Base-by-base conservation (phyloP, 2,329 filamentous ascomycete genomes). In the Podosphaera fusca region DNA sequence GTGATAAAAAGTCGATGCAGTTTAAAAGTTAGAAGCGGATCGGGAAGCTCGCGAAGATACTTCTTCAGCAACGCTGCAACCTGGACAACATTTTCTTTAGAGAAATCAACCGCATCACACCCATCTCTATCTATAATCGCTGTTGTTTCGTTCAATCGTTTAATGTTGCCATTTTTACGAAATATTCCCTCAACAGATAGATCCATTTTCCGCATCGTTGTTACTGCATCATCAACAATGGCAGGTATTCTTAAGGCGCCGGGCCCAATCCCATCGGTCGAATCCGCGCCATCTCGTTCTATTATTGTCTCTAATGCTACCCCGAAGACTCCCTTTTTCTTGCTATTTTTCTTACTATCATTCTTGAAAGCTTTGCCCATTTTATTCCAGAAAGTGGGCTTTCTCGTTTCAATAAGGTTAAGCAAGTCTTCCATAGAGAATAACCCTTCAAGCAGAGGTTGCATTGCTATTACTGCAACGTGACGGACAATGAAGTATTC, bases 181-280 rank as follows among this genome's bases (percentile, higher is more conserved):
- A 98, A 98, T 30, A 98, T 89, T 64, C 92, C 92, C 70, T 98
- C 92, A 1, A 98, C 87, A 1, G 90, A 96, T 73, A 98, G 88
- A 69, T 98, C 92, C 87, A 98, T 96, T 70, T 90, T 92, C 64
- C 89, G 82, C 87, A 98, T 95, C 10, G 89, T 88, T 3, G 86
- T 85, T 42, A 98, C 84, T 54, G 90, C 82, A 67, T 95, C 90
- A 65, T 96, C 90, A n/a, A 98, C 78, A 56, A 98, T 75, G n/a
- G 87, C 85, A 2, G 92, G 92, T 47, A 98, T 87, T 56, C 87
- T 84, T 58, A 98, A 75, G 12, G 87, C 84, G 21, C 89, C 90
- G 9, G 92, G 89, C 0, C 92, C 92, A 60, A 98, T 87, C 40
- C 92, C 92, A 67, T 96, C 88, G 0, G 89, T 96, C n/a, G 89